A percentile compares a stretch with the other conserved stretches of the same genome.
Evolutionary conservation across 768 basidiomycete species (phyloP).

Genomic region (Trametopsis cervina): DNA sequence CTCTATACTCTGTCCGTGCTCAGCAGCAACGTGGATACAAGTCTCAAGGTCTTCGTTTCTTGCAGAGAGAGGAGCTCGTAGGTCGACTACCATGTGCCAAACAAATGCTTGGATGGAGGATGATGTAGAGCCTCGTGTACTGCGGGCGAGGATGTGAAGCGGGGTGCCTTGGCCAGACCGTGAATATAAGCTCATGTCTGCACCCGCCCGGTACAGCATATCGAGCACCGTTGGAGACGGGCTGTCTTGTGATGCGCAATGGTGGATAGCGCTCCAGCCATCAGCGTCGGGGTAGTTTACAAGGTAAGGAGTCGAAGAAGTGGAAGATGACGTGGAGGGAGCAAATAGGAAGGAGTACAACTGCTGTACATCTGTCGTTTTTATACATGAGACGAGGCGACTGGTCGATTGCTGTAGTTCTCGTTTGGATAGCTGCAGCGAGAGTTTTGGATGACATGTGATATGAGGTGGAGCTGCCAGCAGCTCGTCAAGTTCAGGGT

Average conservation of each 20-base stretch:
- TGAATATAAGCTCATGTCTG: slow-evolving; percentile 68
- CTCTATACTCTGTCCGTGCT: slow-evolving; percentile 60
- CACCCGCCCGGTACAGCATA: slow-evolving; percentile 68
- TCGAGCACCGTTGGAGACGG: slow-evolving; percentile 63
- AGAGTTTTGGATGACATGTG: slow-evolving; percentile 4
- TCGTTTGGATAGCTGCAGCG: slow-evolving; percentile 1
- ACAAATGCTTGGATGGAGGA: slow-evolving; percentile 47
- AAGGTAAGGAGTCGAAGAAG: slow-evolving; percentile 42
- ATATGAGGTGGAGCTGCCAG: neutral
- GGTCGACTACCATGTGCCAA: slow-evolving; percentile 61
- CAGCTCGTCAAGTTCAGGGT: slow-evolving; percentile 1
- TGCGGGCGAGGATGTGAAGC: slow-evolving; percentile 57
- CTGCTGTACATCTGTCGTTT: neutral
- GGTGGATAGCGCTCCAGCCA: slow-evolving; percentile 71
- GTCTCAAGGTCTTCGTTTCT: slow-evolving; percentile 65
- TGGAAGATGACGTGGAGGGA: slow-evolving; percentile 51
- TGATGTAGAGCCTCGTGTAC: slow-evolving; percentile 22
- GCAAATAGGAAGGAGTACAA: slow-evolving; percentile 23
- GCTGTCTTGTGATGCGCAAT: slow-evolving; percentile 48
- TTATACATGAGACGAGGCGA: slow-evolving; percentile 3
- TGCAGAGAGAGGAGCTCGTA: slow-evolving; percentile 63
- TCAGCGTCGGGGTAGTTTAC: slow-evolving; percentile 62
- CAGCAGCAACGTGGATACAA: slow-evolving; percentile 75
- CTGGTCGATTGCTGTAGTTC: slow-evolving; percentile 4
- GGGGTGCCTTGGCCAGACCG: slow-evolving; percentile 52